Base-by-base conservation (phyloP, 176 grass and related monocot species). In the Metroxylon sagu region DNA sequence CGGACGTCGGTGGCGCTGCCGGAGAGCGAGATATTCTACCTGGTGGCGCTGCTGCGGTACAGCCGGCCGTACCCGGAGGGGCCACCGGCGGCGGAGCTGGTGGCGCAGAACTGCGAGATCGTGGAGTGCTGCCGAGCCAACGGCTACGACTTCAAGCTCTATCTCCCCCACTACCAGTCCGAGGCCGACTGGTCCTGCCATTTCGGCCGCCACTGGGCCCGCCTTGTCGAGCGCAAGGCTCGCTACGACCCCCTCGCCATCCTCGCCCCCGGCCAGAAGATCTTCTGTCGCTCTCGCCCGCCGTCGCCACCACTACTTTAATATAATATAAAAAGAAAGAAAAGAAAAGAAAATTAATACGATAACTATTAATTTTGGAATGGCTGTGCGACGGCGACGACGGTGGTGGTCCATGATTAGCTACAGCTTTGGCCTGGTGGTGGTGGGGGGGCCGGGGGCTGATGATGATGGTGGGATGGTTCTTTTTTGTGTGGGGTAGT, bases 1-100 rank as follows among this genome's bases (percentile, higher is more conserved):
- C 72, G 73, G 31, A 98, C 77, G 79, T 98, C 88, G 64, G 85
- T 93, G 56, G 82, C 82, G 27, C 56, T 98, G 16, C 88, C 88
- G 35, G 76, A 89, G 4, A 74, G 79, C 59, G 79, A 86, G 60
- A 49, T 98, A 48, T 98, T 98, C 76, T 98, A 98, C 73, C 81
- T 98, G 49, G 94, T 98, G 59, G 94, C 94, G 56, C 80, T 98
- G 64, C 88, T 98, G 5, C 72, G 94, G 0, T 92, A 93, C 79
- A 79, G 79, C 82, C 71, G 60, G 16, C 62, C 29, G 19, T 72
- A 66, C 50, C 66, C 78, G 0, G 79, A 74, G 4, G 76, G 85
- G 0, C 78, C 76, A 17, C 60, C 78, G 30, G 79, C 74, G 28
- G 79, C 67, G 19, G 85, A 80, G 67, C 61, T 88, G 54, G 82